Evolutionary conservation across 2,329 filamentous ascomycete species (phyloP).

Genomic region (Colletotrichum costaricense): DNA sequence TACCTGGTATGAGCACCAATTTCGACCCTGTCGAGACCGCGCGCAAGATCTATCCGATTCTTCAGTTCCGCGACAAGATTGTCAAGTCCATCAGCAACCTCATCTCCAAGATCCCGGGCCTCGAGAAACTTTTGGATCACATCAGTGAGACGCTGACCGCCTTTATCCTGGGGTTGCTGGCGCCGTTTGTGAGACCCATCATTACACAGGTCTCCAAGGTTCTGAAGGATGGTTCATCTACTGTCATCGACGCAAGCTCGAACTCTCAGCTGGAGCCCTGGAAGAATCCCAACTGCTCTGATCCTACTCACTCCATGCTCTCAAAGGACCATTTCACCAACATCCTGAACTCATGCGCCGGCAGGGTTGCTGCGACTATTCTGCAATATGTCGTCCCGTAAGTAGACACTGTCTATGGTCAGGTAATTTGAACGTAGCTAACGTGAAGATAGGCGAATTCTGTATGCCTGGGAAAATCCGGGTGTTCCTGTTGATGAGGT

Average conservation of each 20-base stretch:
- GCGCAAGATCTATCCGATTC: conserved; percentile 90
- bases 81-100: conserved; percentile 87
- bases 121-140: conserved; percentile 90
- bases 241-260: conserved; percentile 74
- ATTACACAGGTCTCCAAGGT: conserved; percentile 87
- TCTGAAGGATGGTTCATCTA: conserved; percentile 86
- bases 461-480: conserved; percentile 94
- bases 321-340: conserved; percentile 90
- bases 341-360: conserved; percentile 80
- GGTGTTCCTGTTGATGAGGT: conserved; percentile 86
- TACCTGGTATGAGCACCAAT: conserved; percentile 79
- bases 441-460: conserved; percentile 67
- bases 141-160: conserved; percentile 93
- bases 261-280: conserved; percentile 84
- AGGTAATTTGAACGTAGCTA: conserved; percentile 32
- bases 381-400: conserved; percentile 88
- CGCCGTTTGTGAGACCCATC: conserved; percentile 91
- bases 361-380: conserved; percentile 78
- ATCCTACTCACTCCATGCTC: conserved; percentile 85
- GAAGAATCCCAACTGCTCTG: conserved; percentile 79
- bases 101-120: conserved; percentile 90
- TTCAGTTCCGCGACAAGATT: conserved; percentile 93
- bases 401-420: conserved; percentile 43
- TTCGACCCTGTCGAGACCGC: conserved; percentile 84
- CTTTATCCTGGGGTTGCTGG: conserved; percentile 90